phyloP scores from a whole-genome alignment of 345 rosid species.

The Arabidopsis suecica region DNA sequence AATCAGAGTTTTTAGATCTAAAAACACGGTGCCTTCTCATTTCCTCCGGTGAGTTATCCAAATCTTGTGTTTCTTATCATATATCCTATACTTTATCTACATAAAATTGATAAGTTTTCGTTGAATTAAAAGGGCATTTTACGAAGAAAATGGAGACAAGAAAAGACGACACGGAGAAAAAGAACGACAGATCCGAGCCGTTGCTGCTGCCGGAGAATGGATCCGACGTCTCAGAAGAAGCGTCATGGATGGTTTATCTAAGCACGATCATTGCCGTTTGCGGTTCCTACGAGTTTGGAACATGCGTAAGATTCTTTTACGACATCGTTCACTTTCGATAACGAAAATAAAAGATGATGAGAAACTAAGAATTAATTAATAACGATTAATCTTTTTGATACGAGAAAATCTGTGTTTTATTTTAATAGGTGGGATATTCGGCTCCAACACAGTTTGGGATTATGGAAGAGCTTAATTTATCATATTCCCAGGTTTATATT shows the following conservation, averaged over 20 bases:
- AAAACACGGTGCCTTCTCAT: slow-evolving; percentile 23
- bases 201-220: slow-evolving; percentile 40
- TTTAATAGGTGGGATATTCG: slow-evolving; percentile 56
- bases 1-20: slow-evolving; percentile 25
- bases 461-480: slow-evolving; percentile 53
- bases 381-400: slow-evolving; percentile 6
- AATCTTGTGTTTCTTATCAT: neutral
- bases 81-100: neutral
- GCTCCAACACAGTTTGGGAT: slow-evolving; percentile 63
- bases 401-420: neutral
- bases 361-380: neutral
- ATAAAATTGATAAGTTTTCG: neutral
- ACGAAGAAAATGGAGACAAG: slow-evolving; percentile 34
- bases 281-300: slow-evolving; percentile 60
- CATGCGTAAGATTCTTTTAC: slow-evolving; percentile 48
- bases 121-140: slow-evolving; percentile 7
- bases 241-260: slow-evolving; percentile 52
- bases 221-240: slow-evolving; percentile 36
- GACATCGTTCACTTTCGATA: neutral
- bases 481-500: slow-evolving; percentile 48
- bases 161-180: slow-evolving; percentile 29
- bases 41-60: slow-evolving; percentile 31
- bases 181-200: slow-evolving; percentile 43
- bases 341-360: neutral
- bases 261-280: slow-evolving; percentile 62